Conservation (phyloP, 1,284 basidiomycete genomes). For the Papiliotrema laurentii region DNA sequence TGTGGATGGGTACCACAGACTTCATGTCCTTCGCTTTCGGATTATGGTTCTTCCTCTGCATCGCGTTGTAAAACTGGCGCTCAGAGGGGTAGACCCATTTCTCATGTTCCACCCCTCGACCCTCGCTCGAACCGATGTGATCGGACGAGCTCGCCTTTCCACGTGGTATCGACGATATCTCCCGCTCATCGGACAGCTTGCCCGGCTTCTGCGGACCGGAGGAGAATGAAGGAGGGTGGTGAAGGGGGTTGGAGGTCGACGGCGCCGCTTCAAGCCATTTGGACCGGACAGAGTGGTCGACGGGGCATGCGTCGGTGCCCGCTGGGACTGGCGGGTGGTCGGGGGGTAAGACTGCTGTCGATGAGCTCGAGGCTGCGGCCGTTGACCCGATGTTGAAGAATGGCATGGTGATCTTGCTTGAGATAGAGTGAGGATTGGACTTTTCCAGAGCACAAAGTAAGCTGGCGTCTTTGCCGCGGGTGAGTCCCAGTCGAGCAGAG, state of each 20-base stretch:
- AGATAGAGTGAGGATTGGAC: background rate
- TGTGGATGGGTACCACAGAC: constrained; percentile 96
- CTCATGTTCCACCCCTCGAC: constrained; percentile 48
- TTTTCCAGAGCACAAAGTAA: too few species aligned
- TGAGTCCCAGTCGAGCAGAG: too few species aligned
- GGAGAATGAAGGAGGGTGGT: constrained; percentile 22
- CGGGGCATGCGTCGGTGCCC: constrained; percentile 60
- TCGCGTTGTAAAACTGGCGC: constrained; percentile 91
- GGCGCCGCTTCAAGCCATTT: constrained; percentile 44
- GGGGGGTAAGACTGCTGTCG: background rate
- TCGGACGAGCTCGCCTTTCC: constrained; percentile 5
- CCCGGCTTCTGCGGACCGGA: background rate
- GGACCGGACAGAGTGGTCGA: constrained; percentile 55
- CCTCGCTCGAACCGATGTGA: constrained; percentile 14
- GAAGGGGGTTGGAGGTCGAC: constrained; percentile 36
- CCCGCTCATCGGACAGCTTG: constrained; percentile 56
- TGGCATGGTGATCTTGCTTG: background rate
- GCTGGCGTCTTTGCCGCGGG: too few species aligned
- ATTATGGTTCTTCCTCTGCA: constrained; percentile 88
- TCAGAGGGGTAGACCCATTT: constrained; percentile 99
- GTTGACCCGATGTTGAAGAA: constrained; percentile 2
- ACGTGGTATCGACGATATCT: constrained; percentile 84
- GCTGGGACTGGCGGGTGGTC: constrained; percentile 6
- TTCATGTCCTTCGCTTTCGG: constrained; percentile 77
- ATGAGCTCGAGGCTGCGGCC: background rate